Conservation (phyloP, 306 rosid species). For the Malus sylvestris region DNA sequence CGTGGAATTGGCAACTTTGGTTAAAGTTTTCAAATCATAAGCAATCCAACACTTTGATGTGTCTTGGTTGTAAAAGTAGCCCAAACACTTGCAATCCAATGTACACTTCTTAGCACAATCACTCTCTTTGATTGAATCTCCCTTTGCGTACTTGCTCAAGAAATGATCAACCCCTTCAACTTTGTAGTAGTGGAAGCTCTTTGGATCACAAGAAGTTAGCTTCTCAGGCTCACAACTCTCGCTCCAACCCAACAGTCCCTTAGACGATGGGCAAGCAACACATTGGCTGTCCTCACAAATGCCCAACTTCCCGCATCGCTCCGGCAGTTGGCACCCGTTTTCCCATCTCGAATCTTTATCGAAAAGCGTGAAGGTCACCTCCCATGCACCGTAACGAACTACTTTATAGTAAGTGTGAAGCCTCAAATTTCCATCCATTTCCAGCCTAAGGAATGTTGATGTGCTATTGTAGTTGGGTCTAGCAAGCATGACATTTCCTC, state of each 20-base stretch:
- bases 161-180: slow-evolving; percentile 65
- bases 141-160: slow-evolving; percentile 39
- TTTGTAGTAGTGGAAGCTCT: slow-evolving; percentile 49
- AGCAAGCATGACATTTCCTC: slow-evolving; percentile 12
- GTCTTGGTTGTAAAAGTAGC: slow-evolving; percentile 48
- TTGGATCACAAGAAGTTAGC: slow-evolving; percentile 32
- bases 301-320: slow-evolving; percentile 22
- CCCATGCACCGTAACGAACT: slow-evolving; percentile 43
- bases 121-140: slow-evolving; percentile 30
- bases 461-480: slow-evolving; percentile 64
- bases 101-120: slow-evolving; percentile 46
- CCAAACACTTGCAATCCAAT: slow-evolving; percentile 51
- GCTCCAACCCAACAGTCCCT: slow-evolving; percentile 27
- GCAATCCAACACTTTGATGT: slow-evolving; percentile 60
- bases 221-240: slow-evolving; percentile 27
- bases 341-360: slow-evolving; percentile 27
- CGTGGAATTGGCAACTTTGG: slow-evolving; percentile 35
- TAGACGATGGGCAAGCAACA: slow-evolving; percentile 24
- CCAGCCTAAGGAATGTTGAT: slow-evolving; percentile 53
- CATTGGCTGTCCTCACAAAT: slow-evolving; percentile 33
- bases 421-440: slow-evolving; percentile 60
- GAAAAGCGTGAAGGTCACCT: slow-evolving; percentile 46
- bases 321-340: slow-evolving; percentile 20
- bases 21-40: slow-evolving; percentile 57
- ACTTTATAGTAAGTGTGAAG: slow-evolving; percentile 43